A percentile compares a stretch with the other conserved stretches of the same genome.
phyloP scores from a whole-genome alignment of 352 stramenopile genomes.

The Albugo candida region DNA sequence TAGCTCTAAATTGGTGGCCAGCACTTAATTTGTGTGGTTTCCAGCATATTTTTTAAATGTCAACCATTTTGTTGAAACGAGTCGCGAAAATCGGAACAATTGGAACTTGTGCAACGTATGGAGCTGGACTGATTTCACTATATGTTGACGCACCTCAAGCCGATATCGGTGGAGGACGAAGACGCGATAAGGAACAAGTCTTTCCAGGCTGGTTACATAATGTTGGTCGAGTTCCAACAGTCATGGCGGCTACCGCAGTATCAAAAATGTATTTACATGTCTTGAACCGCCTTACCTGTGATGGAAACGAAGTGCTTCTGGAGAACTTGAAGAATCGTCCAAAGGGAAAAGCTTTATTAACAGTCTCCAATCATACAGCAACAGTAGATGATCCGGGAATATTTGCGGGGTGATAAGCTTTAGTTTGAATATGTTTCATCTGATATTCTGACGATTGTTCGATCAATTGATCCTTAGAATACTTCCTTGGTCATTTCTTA shows the following conservation, averaged over 20 bases:
- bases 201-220: conserved; percentile 59
- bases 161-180: conserved; percentile 26
- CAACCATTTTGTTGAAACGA: no score
- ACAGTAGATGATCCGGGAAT: conserved; percentile 62
- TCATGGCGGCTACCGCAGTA: conserved; percentile 18
- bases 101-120: conserved; percentile 2
- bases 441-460: not conserved
- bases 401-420: conserved; percentile 12
- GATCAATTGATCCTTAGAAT: conserved; percentile 16
- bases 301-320: conserved; percentile 24
- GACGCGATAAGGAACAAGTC: conserved; percentile 8
- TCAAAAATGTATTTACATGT: conserved; percentile 36
- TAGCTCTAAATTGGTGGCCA: no score
- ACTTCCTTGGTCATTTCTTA: conserved; percentile 45
- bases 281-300: conserved; percentile 25
- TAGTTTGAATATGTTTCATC: not conserved
- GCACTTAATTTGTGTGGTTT: no score
- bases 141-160: conserved; percentile 38
- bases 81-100: not conserved
- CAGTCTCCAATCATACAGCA: conserved; percentile 68
- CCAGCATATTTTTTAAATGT: no score
- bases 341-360: conserved; percentile 37
- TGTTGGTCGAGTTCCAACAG: conserved; percentile 26
- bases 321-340: conserved; percentile 23
- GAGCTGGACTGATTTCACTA: conserved; percentile 13